Evolutionary conservation across 78 protist genomes (phyloP).

Genomic region (Tieghemostelium lacteum): DNA sequence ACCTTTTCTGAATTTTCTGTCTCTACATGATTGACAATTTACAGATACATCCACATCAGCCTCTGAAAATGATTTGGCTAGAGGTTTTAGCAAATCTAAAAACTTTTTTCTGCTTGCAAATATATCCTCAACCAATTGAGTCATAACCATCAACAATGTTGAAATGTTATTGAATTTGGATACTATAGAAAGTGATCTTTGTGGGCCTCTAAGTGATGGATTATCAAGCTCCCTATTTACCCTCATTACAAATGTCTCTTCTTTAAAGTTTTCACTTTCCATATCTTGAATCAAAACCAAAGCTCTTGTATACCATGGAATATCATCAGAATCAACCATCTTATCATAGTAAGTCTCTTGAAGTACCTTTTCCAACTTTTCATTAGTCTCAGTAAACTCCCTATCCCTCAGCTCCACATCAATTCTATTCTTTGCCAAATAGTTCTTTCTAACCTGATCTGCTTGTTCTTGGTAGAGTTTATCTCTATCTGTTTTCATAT

Average conservation of each 20-base stretch:
- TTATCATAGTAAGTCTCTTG: background rate
- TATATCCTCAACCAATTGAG: too few relatives aligned
- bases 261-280: background rate
- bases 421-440: background rate
- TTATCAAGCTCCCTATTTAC: background rate
- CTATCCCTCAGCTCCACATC: background rate
- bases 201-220: background rate
- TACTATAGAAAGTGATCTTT: background rate
- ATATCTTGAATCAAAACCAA: background rate
- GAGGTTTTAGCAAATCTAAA: background rate
- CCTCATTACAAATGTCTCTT: background rate
- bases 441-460: conserved; percentile 6
- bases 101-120: background rate
- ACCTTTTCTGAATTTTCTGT: background rate
- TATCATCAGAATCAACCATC: background rate
- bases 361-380: background rate
- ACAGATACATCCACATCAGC: conserved; percentile 31
- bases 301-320: conserved; percentile 20
- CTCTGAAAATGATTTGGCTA: conserved; percentile 17
- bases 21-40: conserved; percentile 37
- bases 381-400: background rate
- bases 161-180: background rate
- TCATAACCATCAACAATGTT: background rate
- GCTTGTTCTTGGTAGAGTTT: background rate
- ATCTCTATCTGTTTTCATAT: conserved; percentile 1